Evolutionary conservation across 176 grass and related monocot genomes (phyloP).

Genomic region (Alopecurus myosuroides): DNA sequence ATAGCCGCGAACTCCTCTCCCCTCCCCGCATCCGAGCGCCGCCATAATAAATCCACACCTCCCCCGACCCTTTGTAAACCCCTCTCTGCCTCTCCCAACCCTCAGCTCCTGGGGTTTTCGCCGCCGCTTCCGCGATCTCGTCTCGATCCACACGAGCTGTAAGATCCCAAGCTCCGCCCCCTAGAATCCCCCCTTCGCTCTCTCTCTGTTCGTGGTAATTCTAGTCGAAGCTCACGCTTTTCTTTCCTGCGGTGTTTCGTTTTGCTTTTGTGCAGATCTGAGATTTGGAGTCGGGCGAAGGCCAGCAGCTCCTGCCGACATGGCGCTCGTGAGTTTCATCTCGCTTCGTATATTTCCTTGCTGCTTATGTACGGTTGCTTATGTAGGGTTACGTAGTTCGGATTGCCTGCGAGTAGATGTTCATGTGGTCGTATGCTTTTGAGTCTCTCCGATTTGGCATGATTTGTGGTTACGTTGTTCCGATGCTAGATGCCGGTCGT

Average conservation of each 20-base stretch:
- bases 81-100: background rate
- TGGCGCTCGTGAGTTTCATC: slow-evolving; percentile 38
- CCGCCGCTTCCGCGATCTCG: slow-evolving; percentile 15
- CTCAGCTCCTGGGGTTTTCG: background rate
- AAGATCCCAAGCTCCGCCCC: background rate
- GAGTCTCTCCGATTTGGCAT: background rate
- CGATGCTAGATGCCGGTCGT: background rate
- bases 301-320: slow-evolving; percentile 7
- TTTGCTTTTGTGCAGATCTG: slow-evolving; percentile 9
- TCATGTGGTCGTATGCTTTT: background rate
- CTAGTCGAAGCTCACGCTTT: background rate
- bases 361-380: background rate
- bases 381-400: background rate
- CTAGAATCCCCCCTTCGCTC: background rate
- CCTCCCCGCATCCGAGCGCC: background rate
- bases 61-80: background rate
- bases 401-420: background rate
- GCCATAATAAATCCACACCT: slow-evolving; percentile 32
- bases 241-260: background rate
- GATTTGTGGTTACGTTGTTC: background rate
- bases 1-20: background rate
- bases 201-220: background rate
- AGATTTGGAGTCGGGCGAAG: background rate
- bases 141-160: background rate
- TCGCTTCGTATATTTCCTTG: background rate